Conservation (phyloP, 2,329 filamentous ascomycete genomes). For the Samsoniella hepiali region DNA sequence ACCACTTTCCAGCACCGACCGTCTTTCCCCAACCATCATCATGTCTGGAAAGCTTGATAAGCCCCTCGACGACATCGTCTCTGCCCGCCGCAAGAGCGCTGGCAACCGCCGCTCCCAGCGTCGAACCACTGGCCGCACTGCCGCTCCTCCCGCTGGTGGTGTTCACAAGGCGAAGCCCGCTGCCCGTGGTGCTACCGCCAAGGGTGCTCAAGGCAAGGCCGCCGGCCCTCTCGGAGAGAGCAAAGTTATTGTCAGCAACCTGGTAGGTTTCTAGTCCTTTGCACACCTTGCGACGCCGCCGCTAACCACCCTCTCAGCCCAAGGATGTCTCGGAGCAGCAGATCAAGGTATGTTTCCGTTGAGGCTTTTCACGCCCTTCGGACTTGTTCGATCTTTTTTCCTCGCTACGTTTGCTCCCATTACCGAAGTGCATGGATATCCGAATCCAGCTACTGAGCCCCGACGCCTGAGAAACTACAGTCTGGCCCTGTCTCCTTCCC, state of each 20-base stretch:
- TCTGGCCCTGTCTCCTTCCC: slow-evolving; percentile 21
- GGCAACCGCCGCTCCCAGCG: slow-evolving; percentile 50
- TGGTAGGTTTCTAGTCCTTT: slow-evolving; percentile 60
- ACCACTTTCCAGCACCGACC: not conserved
- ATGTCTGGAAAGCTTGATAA: slow-evolving; percentile 97
- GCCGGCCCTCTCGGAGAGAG: slow-evolving; percentile 66
- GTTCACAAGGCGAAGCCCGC: slow-evolving; percentile 73
- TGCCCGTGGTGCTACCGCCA: slow-evolving; percentile 56
- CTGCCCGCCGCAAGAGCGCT: slow-evolving; percentile 62
- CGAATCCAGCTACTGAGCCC: slow-evolving; percentile 10
- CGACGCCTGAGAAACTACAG: slow-evolving; percentile 9
- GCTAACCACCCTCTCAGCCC: slow-evolving; percentile 64
- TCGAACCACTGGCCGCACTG: slow-evolving; percentile 51
- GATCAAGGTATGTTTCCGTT: slow-evolving; percentile 99
- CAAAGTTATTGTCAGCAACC: slow-evolving; percentile 98
- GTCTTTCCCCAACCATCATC: slow-evolving; percentile 34
- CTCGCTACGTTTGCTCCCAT: slow-evolving; percentile 37
- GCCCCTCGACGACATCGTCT: slow-evolving; percentile 96
- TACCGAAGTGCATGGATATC: slow-evolving; percentile 23
- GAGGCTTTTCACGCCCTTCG: slow-evolving; percentile 64
- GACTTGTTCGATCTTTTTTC: slow-evolving; percentile 63
- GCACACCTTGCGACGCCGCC: not conserved
- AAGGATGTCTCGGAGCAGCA: slow-evolving; percentile 93
- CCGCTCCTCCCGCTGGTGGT: slow-evolving; percentile 74
- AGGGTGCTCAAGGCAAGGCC: slow-evolving; percentile 63